These are phyloP conservation scores for Apiotrichum porosum DNA, from an alignment of 1,284 basidiomycete species.

Conservation along the genomic window DNA sequence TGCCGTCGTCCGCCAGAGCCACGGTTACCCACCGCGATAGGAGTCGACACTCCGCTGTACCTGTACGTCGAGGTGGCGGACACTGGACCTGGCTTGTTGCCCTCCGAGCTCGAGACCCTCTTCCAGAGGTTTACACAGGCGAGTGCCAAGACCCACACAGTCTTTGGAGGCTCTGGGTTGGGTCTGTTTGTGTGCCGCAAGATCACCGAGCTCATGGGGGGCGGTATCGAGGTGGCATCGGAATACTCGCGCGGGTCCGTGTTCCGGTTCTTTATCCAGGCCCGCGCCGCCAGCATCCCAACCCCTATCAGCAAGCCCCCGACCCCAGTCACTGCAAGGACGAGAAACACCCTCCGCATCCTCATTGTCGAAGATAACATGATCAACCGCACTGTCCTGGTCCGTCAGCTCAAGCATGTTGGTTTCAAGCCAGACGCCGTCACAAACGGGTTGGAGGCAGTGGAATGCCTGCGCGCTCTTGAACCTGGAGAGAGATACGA, in stretches of 20 bases:
- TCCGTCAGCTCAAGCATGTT: constrained; percentile 7
- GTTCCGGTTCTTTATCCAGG: constrained; percentile 33
- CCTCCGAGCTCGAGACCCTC: constrained; percentile 29
- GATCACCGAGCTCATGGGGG: constrained; percentile 21
- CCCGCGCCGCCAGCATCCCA: constrained; percentile 3
- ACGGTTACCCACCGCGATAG: not conserved
- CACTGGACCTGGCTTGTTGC: constrained; percentile 38
- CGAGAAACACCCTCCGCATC: too few relatives aligned
- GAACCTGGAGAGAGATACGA: constrained; percentile 45
- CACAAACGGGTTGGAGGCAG: constrained; percentile 47
- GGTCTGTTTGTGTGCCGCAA: constrained; percentile 29
- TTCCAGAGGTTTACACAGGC: constrained; percentile 42
- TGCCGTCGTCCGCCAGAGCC: constrained; percentile 27
- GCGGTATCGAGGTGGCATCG: constrained; percentile 21
- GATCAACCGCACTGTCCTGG: constrained; percentile 33
- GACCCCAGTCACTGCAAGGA: too few relatives aligned
- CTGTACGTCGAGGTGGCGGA: constrained; percentile 33
- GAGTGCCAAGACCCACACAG: constrained; percentile 31
- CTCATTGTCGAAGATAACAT: constrained; percentile 34
- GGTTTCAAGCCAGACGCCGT: constrained; percentile 33
- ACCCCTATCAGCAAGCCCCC: too few relatives aligned
- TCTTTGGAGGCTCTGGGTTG: constrained; percentile 41
- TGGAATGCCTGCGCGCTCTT: constrained; percentile 43
- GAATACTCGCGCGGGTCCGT: constrained; percentile 40
- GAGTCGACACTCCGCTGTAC: constrained; percentile 28